Conservation (phyloP, 768 basidiomycete species). For the Leccinum boreale region DNA sequence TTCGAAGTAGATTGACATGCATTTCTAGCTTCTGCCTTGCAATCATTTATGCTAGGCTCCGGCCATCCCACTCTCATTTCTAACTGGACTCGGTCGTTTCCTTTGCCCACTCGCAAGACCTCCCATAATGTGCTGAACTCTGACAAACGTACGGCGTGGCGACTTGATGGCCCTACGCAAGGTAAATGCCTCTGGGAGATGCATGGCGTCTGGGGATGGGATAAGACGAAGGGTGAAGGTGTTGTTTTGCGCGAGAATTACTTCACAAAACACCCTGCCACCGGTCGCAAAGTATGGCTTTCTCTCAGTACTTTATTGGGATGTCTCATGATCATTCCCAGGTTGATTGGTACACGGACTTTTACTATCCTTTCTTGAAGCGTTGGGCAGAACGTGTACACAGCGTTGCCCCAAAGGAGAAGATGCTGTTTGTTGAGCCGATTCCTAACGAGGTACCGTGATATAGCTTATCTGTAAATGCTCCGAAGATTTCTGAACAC, state of each 20-base stretch:
- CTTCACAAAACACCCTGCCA: conserved; percentile 68
- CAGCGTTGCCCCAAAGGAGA: conserved; percentile 43
- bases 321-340: conserved; percentile 25
- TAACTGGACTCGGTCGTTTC: conserved; percentile 83
- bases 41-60: conserved; percentile 90
- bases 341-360: conserved; percentile 87
- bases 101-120: conserved; percentile 74
- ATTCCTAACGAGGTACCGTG: conserved; percentile 86
- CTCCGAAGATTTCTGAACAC: conserved; percentile 2
- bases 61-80: conserved; percentile 81
- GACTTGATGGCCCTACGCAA: conserved; percentile 64
- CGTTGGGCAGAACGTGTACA: conserved; percentile 65
- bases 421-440: conserved; percentile 74
- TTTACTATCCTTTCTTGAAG: conserved; percentile 74
- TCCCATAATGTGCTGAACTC: conserved; percentile 59
- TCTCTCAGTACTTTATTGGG: background rate
- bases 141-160: conserved; percentile 62
- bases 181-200: conserved; percentile 83
- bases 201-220: conserved; percentile 95
- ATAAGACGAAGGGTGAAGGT: conserved; percentile 56
- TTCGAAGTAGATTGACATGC: background rate
- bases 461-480: background rate
- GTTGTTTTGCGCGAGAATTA: conserved; percentile 84
- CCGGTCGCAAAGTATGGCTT: conserved; percentile 52
- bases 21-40: conserved; percentile 67